Evolutionary conservation across 345 rosid species (phyloP).

Genomic region (Mallotus nudiflorus): DNA sequence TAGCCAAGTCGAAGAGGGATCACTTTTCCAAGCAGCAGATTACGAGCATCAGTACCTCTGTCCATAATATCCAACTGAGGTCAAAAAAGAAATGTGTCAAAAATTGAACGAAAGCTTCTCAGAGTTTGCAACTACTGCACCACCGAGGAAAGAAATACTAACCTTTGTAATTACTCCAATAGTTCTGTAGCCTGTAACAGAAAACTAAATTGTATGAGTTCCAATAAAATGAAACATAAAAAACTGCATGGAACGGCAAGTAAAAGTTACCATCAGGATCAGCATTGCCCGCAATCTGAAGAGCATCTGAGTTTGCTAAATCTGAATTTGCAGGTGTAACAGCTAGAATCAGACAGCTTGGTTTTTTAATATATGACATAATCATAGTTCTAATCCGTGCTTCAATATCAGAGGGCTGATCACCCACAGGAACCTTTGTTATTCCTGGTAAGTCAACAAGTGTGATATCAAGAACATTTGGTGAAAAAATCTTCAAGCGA

Average conservation of each 20-base stretch:
- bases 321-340: constrained; percentile 94
- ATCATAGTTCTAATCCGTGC: constrained; percentile 96
- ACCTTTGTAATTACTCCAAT: constrained; percentile 96
- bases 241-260: background rate
- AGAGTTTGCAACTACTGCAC: background rate
- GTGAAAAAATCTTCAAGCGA: constrained; percentile 82
- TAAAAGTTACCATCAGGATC: constrained; percentile 80
- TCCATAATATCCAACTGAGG: constrained; percentile 96
- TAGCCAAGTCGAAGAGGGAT: constrained; percentile 92
- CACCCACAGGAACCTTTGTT: constrained; percentile 96
- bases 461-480: constrained; percentile 89
- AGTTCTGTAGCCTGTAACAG: constrained; percentile 69
- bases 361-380: constrained; percentile 84
- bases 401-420: constrained; percentile 93
- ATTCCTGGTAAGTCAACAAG: constrained; percentile 97
- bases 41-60: constrained; percentile 97
- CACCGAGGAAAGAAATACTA: background rate
- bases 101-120: background rate
- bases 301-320: constrained; percentile 93
- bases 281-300: constrained; percentile 88
- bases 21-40: constrained; percentile 84
- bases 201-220: constrained; percentile 5
- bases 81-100: constrained; percentile 23
- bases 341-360: constrained; percentile 82
- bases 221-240: constrained; percentile 2